Evolutionary conservation across 2,329 filamentous ascomycete species (phyloP), one percentile per base, ranked within the genome.

Genomic region (Cryphonectria nitschkei): DNA sequence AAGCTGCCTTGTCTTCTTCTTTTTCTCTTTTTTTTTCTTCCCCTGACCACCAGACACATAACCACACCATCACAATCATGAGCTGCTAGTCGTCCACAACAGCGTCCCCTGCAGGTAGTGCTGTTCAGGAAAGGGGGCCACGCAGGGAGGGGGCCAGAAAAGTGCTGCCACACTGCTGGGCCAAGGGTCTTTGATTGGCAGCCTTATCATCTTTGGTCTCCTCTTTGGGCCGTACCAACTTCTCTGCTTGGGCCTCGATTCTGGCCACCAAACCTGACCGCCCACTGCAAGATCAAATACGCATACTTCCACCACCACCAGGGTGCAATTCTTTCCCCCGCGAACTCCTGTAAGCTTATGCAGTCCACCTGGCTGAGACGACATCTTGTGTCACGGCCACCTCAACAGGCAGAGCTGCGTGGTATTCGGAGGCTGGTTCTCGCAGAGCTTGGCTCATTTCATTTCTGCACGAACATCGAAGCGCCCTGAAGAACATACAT

Each of bases 331-430:
- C 29, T 1, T 41, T 2, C 29, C 9, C 39, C 41, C 43, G 41
- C 41, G 63, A 65, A 50, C 63, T 65, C 63, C 63, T 52, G 63
- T 65, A 65, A 65, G 63, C 63, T 65, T 43, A 65, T 65, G 41
- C 26, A 65, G 41, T 22, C 63, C 41, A 65, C 63, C 63, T 65
- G 41, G 41, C 43, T 34, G 63, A 65, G 63, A 65, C 43, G 63
- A 19, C 19, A 39, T 11, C 19, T 6, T 65, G 43, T 65, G 63
- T 65, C 63, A 65, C 43, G 63, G 63, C 41, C 63, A 65, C 63
- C 43, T 65, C 41, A n/a, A 50, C 39, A 52, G 63, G 41, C 43
- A 50, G 41, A 43, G 61, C 19, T 50, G 16, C 6, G 29, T 65
- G 58, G 32, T 34, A 39, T 39, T 19, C 19, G 32, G 58, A 61